Conservation (phyloP, 2,329 filamentous ascomycete species). For the Stagonosporopsis vannaccii region DNA sequence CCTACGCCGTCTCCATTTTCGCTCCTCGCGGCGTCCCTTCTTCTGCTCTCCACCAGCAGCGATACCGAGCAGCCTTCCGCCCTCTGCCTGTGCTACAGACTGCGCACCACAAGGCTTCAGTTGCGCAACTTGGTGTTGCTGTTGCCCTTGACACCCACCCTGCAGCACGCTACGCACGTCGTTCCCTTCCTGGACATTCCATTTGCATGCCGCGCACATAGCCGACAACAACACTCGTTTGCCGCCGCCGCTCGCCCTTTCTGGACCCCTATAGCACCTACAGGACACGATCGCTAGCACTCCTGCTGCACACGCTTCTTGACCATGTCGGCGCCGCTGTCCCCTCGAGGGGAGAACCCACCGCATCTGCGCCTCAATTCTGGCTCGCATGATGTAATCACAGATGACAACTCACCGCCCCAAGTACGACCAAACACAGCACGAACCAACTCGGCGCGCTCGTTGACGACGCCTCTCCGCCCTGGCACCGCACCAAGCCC, state of each 20-base stretch:
- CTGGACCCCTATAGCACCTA: conserved; percentile 30
- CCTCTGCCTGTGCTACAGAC: conserved; percentile 10
- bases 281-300: conserved; percentile 12
- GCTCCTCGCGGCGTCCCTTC: conserved; percentile 19
- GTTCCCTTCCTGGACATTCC: conserved; percentile 34
- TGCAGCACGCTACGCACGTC: conserved; percentile 21
- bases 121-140: conserved; percentile 24
- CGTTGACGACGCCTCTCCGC: conserved; percentile 51
- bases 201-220: conserved; percentile 37
- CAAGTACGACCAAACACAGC: conserved; percentile 47
- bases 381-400: conserved; percentile 61
- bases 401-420: conserved; percentile 42
- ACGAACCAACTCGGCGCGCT: conserved; percentile 54
- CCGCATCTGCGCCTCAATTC: conserved; percentile 72
- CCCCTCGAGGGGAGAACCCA: conserved; percentile 47
- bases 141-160: conserved; percentile 40
- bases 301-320: conserved; percentile 20
- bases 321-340: conserved; percentile 38
- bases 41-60: conserved; percentile 35
- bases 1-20: conserved; percentile 10
- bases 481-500: conserved; percentile 47
- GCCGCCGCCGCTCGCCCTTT: conserved; percentile 15
- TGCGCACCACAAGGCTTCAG: conserved; percentile 6
- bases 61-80: conserved; percentile 31
- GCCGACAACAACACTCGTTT: conserved; percentile 18